Evolutionary conservation across 2,329 filamentous ascomycete species (phyloP), one percentile per base, ranked within the genome.

Genomic region (Claviceps sorghi): DNA sequence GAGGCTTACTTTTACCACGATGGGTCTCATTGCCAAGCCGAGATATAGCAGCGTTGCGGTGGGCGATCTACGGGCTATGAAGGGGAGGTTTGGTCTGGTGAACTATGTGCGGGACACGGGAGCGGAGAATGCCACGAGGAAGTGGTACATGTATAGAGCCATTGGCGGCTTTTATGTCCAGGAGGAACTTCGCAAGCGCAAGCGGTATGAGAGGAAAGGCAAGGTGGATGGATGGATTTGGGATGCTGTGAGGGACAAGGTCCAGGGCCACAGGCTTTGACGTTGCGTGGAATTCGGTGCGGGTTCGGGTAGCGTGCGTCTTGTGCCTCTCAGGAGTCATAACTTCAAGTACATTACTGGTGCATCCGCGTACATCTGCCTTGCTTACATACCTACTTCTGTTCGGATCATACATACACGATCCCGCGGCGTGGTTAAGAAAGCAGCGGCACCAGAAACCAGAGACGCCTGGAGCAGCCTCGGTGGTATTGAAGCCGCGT

Each of bases 21-120:
- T 80, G 69, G 77, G 72, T 60, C 59, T 71, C 57, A 73, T 79
- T 58, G 73, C 72, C 55, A 77, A 76, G 63, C 77, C 78, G 32
- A 72, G 77, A 42, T 71, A 71, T 61, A 72, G 72, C 56, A 65
- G 65, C 54, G 59, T 73, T 30, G 64, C 64, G 48, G 67, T 68
- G 21, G 68, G 67, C 21, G 67, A 70, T 43, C 59, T 73, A 29
- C 54, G 58, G 5, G 63, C 66, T 32, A 56, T 55, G 13, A 53
- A 51, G 40, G 57, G 49, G 5, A 48, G 59, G n/a, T 64, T 69
- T 34, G 69, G 70, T 21, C 60, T 72, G 48, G 63, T 72, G 58
- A 72, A 72, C 59, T 70, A 67, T 50, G 59, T 63, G n/a, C 65
- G 70, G 53, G 64, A 69, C 58, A 61, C 64, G 3, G 57, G 56